phyloP scores from a whole-genome alignment of 2,329 filamentous ascomycete species.

The Penicillium sp. region DNA sequence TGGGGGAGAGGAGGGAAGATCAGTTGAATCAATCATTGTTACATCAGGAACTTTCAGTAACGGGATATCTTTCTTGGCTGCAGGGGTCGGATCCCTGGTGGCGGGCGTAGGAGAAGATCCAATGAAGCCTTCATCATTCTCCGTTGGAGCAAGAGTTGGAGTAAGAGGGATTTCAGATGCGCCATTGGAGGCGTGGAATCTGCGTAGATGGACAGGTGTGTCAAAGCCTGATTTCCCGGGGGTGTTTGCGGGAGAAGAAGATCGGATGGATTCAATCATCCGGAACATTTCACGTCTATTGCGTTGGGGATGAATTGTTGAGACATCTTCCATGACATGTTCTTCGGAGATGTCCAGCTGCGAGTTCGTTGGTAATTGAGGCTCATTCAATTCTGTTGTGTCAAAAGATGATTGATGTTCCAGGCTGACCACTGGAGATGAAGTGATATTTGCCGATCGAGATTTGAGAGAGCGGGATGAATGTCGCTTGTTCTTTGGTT shows the following conservation, averaged over 20 bases:
- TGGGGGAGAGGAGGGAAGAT: conserved; percentile 44
- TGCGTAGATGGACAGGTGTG: conserved; percentile 35
- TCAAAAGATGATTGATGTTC: conserved; percentile 22
- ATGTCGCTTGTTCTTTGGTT: neutral
- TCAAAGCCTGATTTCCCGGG: conserved; percentile 31
- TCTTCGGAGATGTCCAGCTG: conserved; percentile 55
- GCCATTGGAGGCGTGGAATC: conserved; percentile 29
- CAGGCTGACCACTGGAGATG: conserved; percentile 32
- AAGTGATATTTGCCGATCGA: conserved; percentile 23
- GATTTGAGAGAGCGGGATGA: neutral
- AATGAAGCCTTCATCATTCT: conserved; percentile 51
- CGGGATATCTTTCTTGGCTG: conserved; percentile 33
- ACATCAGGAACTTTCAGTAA: conserved; percentile 33
- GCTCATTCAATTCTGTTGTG: conserved; percentile 35
- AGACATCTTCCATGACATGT: conserved; percentile 71
- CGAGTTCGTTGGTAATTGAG: conserved; percentile 34
- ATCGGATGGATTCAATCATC: conserved; percentile 70
- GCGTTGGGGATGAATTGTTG: conserved; percentile 68
- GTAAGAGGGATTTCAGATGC: conserved; percentile 42
- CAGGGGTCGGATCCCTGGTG: conserved; percentile 38
- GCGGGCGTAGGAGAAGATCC: conserved; percentile 59
- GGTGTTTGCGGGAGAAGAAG: conserved; percentile 42
- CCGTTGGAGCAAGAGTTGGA: conserved; percentile 46
- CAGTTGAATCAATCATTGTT: conserved; percentile 22
- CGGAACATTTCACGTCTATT: conserved; percentile 67